phyloP scores from a whole-genome alignment of 176 grass and related monocot species.

The Zoysia japonica region DNA sequence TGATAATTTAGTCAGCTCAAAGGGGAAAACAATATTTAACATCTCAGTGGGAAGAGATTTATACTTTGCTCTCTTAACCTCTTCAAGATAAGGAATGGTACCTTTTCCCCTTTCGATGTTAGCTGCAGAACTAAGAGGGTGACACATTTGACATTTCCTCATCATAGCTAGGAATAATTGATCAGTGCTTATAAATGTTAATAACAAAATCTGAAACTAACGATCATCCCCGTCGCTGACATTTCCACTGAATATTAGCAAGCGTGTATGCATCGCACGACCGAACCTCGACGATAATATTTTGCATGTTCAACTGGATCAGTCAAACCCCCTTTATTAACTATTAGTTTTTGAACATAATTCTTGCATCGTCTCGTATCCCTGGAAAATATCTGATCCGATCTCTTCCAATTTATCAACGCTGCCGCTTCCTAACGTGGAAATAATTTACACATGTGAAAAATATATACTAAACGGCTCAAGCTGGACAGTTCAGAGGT shows the following conservation, averaged over 20 bases:
- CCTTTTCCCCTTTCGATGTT: not conserved
- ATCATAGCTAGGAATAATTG: not conserved
- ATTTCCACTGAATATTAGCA: not conserved
- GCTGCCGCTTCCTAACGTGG: not conserved
- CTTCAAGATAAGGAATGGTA: not conserved
- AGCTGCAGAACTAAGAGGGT: not conserved
- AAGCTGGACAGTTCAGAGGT: not conserved
- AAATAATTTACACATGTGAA: not conserved
- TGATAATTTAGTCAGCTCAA: too few relatives aligned
- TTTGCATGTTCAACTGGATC: not conserved
- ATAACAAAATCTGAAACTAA: not conserved
- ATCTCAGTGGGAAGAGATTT: not conserved
- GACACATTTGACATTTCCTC: not conserved
- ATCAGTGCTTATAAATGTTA: not conserved
- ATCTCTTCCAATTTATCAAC: not conserved
- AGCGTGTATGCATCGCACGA: not conserved
- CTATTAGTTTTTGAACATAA: not conserved
- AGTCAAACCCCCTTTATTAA: not conserved
- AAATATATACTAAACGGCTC: too few relatives aligned
- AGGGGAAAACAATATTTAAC: not conserved
- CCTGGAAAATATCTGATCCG: conserved; percentile 14
- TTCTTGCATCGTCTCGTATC: not conserved
- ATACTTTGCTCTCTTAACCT: too few relatives aligned
- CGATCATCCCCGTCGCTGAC: not conserved
- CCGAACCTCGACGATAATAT: not conserved